Evolutionary conservation across 352 stramenopile species (phyloP), one percentile per base, ranked within the genome.

Genomic region (Phytophthora pistaciae): DNA sequence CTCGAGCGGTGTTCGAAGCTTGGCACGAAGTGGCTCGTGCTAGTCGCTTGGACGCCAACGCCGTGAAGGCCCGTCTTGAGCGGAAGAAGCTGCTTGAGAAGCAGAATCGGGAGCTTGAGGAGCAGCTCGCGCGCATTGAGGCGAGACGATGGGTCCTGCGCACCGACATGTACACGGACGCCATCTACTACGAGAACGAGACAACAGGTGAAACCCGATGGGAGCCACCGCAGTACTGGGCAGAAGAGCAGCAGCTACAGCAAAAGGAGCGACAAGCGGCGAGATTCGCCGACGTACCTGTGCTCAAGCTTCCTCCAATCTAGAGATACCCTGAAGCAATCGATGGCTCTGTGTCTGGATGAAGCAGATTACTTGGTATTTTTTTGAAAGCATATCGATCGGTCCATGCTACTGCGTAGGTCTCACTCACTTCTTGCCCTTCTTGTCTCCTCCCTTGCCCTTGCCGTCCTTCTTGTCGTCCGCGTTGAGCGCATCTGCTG

Each of bases 391-490:
- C 49, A 67, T 66, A 71, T 42, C 6, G 5, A 71, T 42, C 16
- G 16, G 20, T 36, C 42, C 27, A 31, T 21, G 54, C 33, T 55
- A 61, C 25, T 31, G 3, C 23, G n/a, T 13, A 50, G 25, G 16
- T 54, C 29, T 77, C 58, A 74, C 52, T 78, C 58, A 78, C 52
- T 78, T 74, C 44, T 78, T 78, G 61, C 77, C 75, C 58, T 93
- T 91, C 65, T 96, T 94, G 57, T 78, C 73, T 25, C 81, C 75
- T 54, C 62, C 61, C 63, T 77, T 69, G 40, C 79, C 68, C 46
- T 84, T 78, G n/a, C 63, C 55, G 23, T 87, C 85, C 57, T 91
- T 91, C 62, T 90, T 91, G 64, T 90, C 88, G 44, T 90, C 85
- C 10, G 79, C 55, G 54, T 91, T 90, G 5, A 88, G 78, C 25